Evolutionary conservation across 2,329 filamentous ascomycete genomes (phyloP).

Genomic region (Ilyonectria destructans): DNA sequence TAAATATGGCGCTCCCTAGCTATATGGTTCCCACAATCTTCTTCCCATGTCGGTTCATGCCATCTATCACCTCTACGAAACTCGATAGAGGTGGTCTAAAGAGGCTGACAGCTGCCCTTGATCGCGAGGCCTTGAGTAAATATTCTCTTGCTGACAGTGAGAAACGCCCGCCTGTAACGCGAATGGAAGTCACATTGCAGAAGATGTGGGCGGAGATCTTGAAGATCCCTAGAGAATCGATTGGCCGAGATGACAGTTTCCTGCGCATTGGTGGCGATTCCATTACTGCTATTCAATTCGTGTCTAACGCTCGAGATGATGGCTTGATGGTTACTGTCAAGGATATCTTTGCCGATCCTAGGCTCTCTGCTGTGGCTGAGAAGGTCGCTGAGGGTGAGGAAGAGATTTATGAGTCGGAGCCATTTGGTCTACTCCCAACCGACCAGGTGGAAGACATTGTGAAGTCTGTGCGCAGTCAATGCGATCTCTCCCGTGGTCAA

Average conservation of each 20-base stretch:
- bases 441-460: background rate
- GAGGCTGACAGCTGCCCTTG: conserved; percentile 16
- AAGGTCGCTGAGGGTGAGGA: conserved; percentile 41
- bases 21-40: conserved; percentile 43
- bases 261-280: conserved; percentile 67
- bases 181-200: conserved; percentile 47
- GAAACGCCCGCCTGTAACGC: conserved; percentile 19
- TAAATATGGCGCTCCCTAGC: conserved; percentile 24
- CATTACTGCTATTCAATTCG: conserved; percentile 65
- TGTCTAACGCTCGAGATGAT: conserved; percentile 58
- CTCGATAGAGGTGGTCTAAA: conserved; percentile 20
- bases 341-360: conserved; percentile 56
- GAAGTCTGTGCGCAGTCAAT: background rate
- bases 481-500: conserved; percentile 1
- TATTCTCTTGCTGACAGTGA: conserved; percentile 13
- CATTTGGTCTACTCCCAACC: background rate
- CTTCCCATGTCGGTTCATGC: conserved; percentile 34
- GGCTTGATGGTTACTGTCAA: conserved; percentile 61
- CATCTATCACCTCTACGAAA: conserved; percentile 33
- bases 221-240: conserved; percentile 50
- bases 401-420: background rate
- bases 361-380: conserved; percentile 9
- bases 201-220: conserved; percentile 58
- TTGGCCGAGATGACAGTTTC: conserved; percentile 61
- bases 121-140: conserved; percentile 9